Evolutionary conservation across 495 filamentous ascomycete species (phyloP), one percentile per base, ranked within the genome.

Genomic region (Bathelium albidoporum): DNA sequence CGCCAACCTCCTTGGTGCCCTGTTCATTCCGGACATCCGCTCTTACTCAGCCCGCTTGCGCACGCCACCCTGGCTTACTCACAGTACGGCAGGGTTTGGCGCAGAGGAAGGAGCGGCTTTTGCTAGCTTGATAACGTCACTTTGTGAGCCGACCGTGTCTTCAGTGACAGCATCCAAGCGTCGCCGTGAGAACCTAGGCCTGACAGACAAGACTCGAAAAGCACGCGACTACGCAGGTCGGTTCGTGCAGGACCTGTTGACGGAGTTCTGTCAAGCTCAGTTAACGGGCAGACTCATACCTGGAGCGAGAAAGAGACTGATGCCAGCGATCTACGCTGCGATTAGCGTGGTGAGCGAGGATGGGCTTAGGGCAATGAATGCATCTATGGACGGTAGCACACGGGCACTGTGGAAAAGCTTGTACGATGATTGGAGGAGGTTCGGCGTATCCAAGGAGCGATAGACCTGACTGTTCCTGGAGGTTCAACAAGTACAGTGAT

Each of bases 111-210:
- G 87, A 3, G 75, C 79, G 44, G 77, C 80, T 31, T 90, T 85
- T 72, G 78, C 88, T 7, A 84, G 89, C 4, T 80, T 95, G 29
- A 76, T 96, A 32, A 88, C 85, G 5, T 80, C 88, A 2, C 81
- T 95, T 60, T 91, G 88, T 72, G 87, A 92, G 61, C 91, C 91
- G 16, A 88, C 85, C 16, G 82, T 83, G 18, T 90, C 86, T 0
- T 87, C 87, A 3, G 86, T 91, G 1, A 76, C 85, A 4, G 77
- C 80, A 16, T 78, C 74, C 52, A 67, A 73, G 11, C 69, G 71
- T 22, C 65, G 66, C 5, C 70, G 73, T n/a, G 71, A 74, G 59
- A 72, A 77, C 29, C n/a, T 64, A 28, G 73, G 68, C 59, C 80
- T 96, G 18, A 87, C 84, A 59, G 90, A 91, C 62, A 85, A 89